Conservation (phyloP, 2,329 filamentous ascomycete genomes). For the Talaromyces marneffei region DNA sequence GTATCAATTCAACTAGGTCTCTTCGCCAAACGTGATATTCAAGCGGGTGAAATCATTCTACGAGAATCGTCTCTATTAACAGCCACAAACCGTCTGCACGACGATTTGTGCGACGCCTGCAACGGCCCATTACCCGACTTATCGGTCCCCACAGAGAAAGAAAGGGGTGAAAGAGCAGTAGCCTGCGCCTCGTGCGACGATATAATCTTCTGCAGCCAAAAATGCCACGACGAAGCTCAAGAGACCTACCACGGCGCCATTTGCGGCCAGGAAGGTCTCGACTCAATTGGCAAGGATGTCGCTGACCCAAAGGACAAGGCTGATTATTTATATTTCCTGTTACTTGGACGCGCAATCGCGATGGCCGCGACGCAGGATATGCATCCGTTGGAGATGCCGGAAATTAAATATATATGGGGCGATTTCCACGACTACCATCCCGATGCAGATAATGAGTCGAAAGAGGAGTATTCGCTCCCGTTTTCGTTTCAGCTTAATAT, state of each 20-base stretch:
- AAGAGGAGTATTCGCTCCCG: slow-evolving; percentile 38
- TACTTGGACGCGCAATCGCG: slow-evolving; percentile 54
- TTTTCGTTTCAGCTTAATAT: slow-evolving; percentile 59
- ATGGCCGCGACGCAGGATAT: slow-evolving; percentile 55
- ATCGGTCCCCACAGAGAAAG: slow-evolving; percentile 21
- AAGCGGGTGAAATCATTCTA: slow-evolving; percentile 68
- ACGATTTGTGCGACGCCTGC: slow-evolving; percentile 84
- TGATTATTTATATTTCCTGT: slow-evolving; percentile 55
- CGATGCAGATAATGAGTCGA: slow-evolving; percentile 22
- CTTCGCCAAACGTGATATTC: slow-evolving; percentile 78
- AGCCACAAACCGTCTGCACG: slow-evolving; percentile 80
- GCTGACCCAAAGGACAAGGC: slow-evolving; percentile 52
- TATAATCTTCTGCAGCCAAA: slow-evolving; percentile 55
- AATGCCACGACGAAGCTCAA: slow-evolving; percentile 52
- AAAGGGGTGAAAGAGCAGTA: slow-evolving; percentile 24
- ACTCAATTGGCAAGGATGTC: slow-evolving; percentile 55
- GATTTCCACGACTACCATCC: slow-evolving; percentile 46
- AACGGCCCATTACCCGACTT: slow-evolving; percentile 65
- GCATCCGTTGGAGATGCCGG: slow-evolving; percentile 55
- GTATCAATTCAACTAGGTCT: slow-evolving; percentile 72
- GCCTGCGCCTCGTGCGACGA: slow-evolving; percentile 53
- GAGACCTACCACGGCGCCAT: slow-evolving; percentile 54
- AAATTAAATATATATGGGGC: slow-evolving; percentile 61
- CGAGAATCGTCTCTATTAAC: slow-evolving; percentile 80
- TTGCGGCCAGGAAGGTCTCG: slow-evolving; percentile 50